phyloP scores from a whole-genome alignment of 257 asterid genomes.

The Solanum clarkiae region DNA sequence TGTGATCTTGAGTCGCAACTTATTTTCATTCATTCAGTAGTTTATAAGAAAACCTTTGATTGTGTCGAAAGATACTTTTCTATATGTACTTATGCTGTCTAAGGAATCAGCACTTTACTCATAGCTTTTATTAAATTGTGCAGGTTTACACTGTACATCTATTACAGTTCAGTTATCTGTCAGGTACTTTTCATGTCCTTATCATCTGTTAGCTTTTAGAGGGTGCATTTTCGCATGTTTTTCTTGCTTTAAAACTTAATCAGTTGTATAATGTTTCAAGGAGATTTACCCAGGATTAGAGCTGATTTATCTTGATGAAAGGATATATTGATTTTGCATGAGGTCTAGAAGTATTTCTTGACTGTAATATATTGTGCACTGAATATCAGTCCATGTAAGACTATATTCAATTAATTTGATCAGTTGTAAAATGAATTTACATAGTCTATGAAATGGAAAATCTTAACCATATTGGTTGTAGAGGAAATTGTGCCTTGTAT shows the following conservation, averaged over 20 bases:
- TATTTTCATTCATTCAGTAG: not conserved
- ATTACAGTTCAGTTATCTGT: conserved; percentile 31
- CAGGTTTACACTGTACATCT: conserved; percentile 48
- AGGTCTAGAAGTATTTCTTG: not conserved
- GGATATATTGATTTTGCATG: not conserved
- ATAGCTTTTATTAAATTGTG: conserved; percentile 5
- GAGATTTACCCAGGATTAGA: not conserved
- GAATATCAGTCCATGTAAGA: not conserved
- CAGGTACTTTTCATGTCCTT: conserved; percentile 28
- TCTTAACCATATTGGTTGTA: not conserved
- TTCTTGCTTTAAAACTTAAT: not conserved
- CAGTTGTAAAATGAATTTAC: not conserved
- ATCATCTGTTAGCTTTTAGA: not conserved
- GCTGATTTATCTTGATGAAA: not conserved
- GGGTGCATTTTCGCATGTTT: not conserved
- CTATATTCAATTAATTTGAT: not conserved
- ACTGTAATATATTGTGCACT: not conserved
- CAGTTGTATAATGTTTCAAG: not conserved
- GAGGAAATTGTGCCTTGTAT: not conserved
- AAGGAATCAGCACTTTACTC: not conserved
- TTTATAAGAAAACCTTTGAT: not conserved
- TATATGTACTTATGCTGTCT: not conserved
- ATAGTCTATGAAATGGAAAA: not conserved
- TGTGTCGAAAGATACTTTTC: not conserved
- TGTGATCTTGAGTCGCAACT: not conserved